These are phyloP conservation scores for Friedmanniomyces endolithicus DNA, from an alignment of 495 filamentous ascomycete genomes.

Conservation along the genomic window DNA sequence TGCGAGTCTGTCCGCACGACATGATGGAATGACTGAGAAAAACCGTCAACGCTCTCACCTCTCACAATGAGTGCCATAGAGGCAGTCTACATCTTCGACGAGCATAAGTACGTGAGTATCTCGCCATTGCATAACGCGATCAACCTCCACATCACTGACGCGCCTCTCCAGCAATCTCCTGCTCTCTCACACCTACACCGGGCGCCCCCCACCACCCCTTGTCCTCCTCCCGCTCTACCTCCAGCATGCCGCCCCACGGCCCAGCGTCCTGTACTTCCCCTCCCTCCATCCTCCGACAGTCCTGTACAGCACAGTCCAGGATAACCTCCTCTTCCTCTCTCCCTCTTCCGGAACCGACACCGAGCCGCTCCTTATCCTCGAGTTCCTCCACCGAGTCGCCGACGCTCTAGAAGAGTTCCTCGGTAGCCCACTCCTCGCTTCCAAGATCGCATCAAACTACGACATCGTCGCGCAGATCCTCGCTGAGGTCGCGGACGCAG, in stretches of 20 bases:
- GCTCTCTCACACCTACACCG: conserved; percentile 81
- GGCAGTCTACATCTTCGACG: conserved; percentile 92
- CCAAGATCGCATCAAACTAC: conserved; percentile 77
- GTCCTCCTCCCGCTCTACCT: conserved; percentile 78
- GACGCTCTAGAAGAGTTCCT: conserved; percentile 94
- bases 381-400: conserved; percentile 87
- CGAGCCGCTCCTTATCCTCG: conserved; percentile 86
- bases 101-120: conserved; percentile 55
- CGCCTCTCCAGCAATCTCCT: conserved; percentile 55
- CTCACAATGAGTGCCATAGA: conserved; percentile 56
- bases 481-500: conserved; percentile 93
- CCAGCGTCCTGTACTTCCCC: conserved; percentile 73
- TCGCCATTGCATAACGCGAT: too few species aligned
- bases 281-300: conserved; percentile 75
- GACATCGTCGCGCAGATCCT: conserved; percentile 90
- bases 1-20: too few species aligned
- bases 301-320: conserved; percentile 74
- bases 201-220: conserved; percentile 68
- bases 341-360: conserved; percentile 62
- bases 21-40: neutral
- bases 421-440: conserved; percentile 71
- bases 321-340: conserved; percentile 75
- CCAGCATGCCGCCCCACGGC: conserved; percentile 67
- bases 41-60: conserved; percentile 1
- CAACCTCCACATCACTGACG: neutral